Conservation (phyloP, 2,329 filamentous ascomycete species). For the Fusarium chaquense region DNA sequence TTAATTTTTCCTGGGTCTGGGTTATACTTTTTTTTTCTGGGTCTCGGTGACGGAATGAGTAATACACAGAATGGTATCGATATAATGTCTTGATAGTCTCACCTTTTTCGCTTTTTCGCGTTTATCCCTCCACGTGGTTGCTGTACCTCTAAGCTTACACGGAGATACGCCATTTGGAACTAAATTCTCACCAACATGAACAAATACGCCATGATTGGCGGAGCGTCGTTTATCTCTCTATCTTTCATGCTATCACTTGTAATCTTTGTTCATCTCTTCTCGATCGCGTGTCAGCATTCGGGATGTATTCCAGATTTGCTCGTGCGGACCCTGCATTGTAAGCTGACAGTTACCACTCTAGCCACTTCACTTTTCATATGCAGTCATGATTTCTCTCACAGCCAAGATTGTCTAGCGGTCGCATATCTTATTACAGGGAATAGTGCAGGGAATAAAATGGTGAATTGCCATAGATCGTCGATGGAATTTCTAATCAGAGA, state of each 20-base stretch:
- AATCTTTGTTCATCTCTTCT: conserved; percentile 4
- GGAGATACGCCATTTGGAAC: not conserved
- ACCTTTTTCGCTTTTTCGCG: not conserved
- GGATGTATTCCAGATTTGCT: conserved; percentile 8
- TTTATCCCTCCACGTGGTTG: not conserved
- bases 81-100: conserved; percentile 6
- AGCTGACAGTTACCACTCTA: not conserved
- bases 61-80: conserved; percentile 1
- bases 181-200: conserved; percentile 18
- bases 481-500: not conserved
- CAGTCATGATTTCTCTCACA: not conserved
- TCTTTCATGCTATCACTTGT: not conserved
- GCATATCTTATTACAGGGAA: not conserved
- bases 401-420: not conserved
- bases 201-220: not conserved
- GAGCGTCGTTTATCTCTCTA: not conserved
- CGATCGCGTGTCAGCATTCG: not conserved
- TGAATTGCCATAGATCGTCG: not conserved
- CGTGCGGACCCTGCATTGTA: conserved; percentile 6
- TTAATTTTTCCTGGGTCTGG: not conserved
- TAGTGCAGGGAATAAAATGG: not conserved
- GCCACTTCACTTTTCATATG: not conserved
- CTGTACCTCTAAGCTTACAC: conserved; percentile 4
- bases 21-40: not conserved
- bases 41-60: not conserved